Evolutionary conservation across 2,329 filamentous ascomycete species (phyloP), one percentile per base, ranked within the genome.

Genomic region (Aspergillus sp.): DNA sequence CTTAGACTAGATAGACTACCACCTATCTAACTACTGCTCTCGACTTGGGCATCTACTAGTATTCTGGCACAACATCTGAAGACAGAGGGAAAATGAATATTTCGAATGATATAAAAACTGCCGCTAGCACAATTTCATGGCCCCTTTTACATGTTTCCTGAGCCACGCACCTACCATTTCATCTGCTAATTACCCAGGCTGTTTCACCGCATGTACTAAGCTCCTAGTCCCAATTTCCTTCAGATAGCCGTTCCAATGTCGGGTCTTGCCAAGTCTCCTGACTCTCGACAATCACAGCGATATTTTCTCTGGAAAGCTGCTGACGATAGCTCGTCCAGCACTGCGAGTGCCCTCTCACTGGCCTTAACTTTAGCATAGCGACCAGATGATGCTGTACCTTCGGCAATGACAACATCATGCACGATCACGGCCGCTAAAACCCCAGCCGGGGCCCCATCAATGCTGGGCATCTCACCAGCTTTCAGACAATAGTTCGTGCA

Each of bases 341-440:
- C 64, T 5, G 67, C 63, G 58, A 81, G 62, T 2, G 78, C 78
- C 4, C 68, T 70, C 61, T 76, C 71, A 58, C 79, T 81, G 8
- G 78, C 79, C 58, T 77, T 78, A 4, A 90, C 75, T 75, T 92
- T 93, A 0, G 91, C 92, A 75, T 92, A 90, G 50, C 90, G 82
- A 0, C 85, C 84, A 54, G 87, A 92, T 65, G 82, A 84, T 1
- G 85, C 85, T 38, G 81, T 79, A 1, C 82, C 85, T 63, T 86
- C 81, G 1, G 86, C 85, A n/a, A 91, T 75, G 8, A 92, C 83
- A 44, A 82, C 74, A 11, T 86, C 84, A 70, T 98, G 94, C 13
- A 97, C 83, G 71, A 96, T 82, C 7, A 96, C 82, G 23, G 86
- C 91, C 6, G 89, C 90, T 0, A 91, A 79, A 5, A 93, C 84